A percentile compares a stretch with the other conserved stretches of the same genome.
Conservation (phyloP, 441 rosid species). For the Syzygium syzygioides region DNA sequence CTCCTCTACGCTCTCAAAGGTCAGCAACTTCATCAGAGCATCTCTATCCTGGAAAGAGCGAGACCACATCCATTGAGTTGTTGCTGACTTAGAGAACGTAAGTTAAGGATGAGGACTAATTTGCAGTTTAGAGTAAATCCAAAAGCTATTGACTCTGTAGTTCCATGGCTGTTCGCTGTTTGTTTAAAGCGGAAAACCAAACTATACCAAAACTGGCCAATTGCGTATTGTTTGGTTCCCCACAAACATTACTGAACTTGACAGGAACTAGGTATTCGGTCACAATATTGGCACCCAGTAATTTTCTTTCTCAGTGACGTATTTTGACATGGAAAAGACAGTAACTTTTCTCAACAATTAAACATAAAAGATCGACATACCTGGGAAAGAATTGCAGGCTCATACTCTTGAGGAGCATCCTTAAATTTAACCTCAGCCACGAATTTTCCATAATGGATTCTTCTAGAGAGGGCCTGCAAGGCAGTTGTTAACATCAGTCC, state of each 20-base stretch:
- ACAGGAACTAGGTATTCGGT: not conserved
- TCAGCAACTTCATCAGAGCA: slow-evolving; percentile 64
- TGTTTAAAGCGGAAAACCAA: not conserved
- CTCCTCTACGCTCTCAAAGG: slow-evolving; percentile 63
- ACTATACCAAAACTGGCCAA: not conserved
- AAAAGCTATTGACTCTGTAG: not conserved
- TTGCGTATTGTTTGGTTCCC: not conserved
- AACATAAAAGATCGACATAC: slow-evolving; percentile 20
- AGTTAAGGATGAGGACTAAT: not conserved
- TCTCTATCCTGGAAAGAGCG: slow-evolving; percentile 47
- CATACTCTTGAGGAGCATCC: slow-evolving; percentile 60
- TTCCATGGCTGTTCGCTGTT: not conserved
- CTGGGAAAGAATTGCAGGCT: slow-evolving; percentile 64
- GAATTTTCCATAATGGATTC: slow-evolving; percentile 82
- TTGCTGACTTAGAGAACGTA: not conserved
- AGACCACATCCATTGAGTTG: not conserved
- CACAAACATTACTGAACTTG: not conserved
- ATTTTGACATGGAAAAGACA: not conserved
- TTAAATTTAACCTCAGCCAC: slow-evolving; percentile 88
- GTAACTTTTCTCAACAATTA: not conserved
- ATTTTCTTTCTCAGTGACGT: not conserved
- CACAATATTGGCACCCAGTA: not conserved
- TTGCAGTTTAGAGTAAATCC: not conserved
- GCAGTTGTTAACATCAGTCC: not conserved
- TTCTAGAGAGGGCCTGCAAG: slow-evolving; percentile 68